phyloP scores from a whole-genome alignment of 164 flowering plant genomes.

The grape (Vitis vinifera) region ASM3070453v1 NC_081814.1:15581501-15582000 shows the following conservation, averaged over 20 bases:
- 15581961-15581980: neutral
- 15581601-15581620: conserved; percentile 84
- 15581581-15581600: neutral
- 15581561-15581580: neutral
- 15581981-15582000: neutral
- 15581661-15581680: conserved; percentile 79
- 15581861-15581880: too few relatives aligned
- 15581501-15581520: neutral
- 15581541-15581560: neutral
- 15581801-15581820: too few relatives aligned
- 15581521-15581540: conserved; percentile 1
- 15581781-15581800: neutral
- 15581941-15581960: too few relatives aligned
- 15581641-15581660: conserved; percentile 76
- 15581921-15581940: too few relatives aligned
- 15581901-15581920: too few relatives aligned
- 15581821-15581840: too few relatives aligned
- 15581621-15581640: conserved; percentile 96
- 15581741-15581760: conserved; percentile 41
- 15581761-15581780: neutral
- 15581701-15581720: conserved; percentile 96
- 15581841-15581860: too few relatives aligned
- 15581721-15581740: conserved; percentile 91
- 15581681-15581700: conserved; percentile 81
- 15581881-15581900: too few relatives aligned